Conservation (phyloP, 768 basidiomycete genomes). For the Psilocybe cubensis region DNA sequence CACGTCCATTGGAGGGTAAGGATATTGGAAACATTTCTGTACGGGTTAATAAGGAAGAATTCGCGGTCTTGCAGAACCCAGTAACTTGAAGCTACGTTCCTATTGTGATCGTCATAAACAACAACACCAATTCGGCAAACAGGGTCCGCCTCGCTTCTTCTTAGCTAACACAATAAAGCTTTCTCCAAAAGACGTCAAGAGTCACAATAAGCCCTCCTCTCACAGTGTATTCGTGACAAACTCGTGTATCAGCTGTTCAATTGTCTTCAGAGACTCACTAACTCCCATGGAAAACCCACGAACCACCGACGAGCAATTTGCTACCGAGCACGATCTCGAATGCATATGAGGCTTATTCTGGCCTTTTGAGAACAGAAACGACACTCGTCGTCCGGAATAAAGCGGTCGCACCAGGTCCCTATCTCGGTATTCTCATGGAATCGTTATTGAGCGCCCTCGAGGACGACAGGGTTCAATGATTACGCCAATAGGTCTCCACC, state of each 20-base stretch:
- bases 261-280: neutral
- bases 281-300: neutral
- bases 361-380: neutral
- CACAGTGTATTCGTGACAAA: neutral
- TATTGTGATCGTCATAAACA: slow-evolving; percentile 13
- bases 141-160: slow-evolving; percentile 7
- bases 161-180: neutral
- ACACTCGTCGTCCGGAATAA: neutral
- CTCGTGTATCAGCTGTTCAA: neutral
- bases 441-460: neutral
- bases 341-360: neutral
- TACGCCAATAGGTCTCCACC: neutral
- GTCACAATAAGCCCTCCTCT: neutral
- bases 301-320: too few species aligned
- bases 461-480: neutral
- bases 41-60: slow-evolving; percentile 12
- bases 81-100: slow-evolving; percentile 7
- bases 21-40: slow-evolving; percentile 8
- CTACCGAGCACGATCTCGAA: too few species aligned
- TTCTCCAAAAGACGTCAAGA: neutral
- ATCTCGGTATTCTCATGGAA: neutral
- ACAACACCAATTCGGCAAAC: neutral
- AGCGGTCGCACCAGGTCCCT: neutral
- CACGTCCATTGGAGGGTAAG: slow-evolving; percentile 43
- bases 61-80: slow-evolving; percentile 9